These are phyloP conservation scores for Zelopaecilomyces penicillatus DNA, from an alignment of 2,329 filamentous ascomycete genomes.

Conservation along the genomic window DNA sequence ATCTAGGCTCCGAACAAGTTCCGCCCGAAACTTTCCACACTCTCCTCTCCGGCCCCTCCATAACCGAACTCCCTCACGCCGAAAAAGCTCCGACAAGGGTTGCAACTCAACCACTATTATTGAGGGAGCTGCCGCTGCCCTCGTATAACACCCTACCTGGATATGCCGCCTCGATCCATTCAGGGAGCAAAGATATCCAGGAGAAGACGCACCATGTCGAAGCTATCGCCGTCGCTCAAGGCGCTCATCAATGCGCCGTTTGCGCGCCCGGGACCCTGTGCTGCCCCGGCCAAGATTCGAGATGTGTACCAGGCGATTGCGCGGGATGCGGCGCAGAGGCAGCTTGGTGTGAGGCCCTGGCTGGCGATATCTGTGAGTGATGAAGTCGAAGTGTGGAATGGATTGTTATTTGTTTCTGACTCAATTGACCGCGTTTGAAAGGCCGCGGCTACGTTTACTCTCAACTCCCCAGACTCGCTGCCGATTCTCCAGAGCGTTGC, in stretches of 20 bases:
- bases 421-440: constrained; percentile 20
- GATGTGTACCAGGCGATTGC: constrained; percentile 58
- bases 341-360: constrained; percentile 58
- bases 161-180: too few species aligned
- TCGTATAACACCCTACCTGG: too few species aligned
- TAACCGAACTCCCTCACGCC: too few species aligned
- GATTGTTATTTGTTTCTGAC: too few species aligned
- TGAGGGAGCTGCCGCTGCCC: too few species aligned
- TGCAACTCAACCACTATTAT: too few species aligned
- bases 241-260: constrained; percentile 63
- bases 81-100: too few species aligned
- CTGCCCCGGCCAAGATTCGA: constrained; percentile 54
- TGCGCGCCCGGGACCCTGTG: constrained; percentile 55
- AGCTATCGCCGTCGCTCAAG: constrained; percentile 63
- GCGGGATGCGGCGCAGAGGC: constrained; percentile 50
- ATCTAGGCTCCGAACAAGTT: too few species aligned
- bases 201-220: constrained; percentile 49
- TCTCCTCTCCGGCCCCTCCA: too few species aligned
- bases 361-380: constrained; percentile 51
- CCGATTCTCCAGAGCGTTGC: constrained; percentile 51
- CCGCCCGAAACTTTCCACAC: too few species aligned
- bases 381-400: too few species aligned
- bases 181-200: neutral
- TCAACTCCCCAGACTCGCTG: constrained; percentile 76
- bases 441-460: constrained; percentile 76